These are phyloP conservation scores for Candida quercuum DNA, from an alignment of 805 yeast genomes.

Conservation along the genomic window DNA sequence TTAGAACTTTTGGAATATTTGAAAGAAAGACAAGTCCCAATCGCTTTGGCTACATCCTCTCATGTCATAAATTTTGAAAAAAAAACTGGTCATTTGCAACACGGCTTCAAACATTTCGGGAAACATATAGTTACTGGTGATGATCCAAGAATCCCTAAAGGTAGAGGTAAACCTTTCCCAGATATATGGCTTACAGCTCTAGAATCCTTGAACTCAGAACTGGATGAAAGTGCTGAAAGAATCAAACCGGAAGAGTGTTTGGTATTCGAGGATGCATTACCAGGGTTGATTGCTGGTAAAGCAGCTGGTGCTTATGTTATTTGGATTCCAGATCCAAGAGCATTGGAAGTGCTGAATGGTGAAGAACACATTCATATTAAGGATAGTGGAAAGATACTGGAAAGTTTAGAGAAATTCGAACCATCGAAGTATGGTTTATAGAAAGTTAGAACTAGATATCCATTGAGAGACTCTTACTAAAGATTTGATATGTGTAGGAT, in stretches of 20 bases:
- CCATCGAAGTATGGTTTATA: slow-evolving; percentile 39
- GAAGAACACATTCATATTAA: slow-evolving; percentile 47
- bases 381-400: slow-evolving; percentile 51
- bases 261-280: slow-evolving; percentile 92
- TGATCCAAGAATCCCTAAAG: slow-evolving; percentile 73
- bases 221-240: slow-evolving; percentile 28
- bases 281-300: slow-evolving; percentile 83
- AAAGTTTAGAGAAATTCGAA: slow-evolving; percentile 49
- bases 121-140: slow-evolving; percentile 81
- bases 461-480: too few relatives aligned
- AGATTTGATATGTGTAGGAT: too few relatives aligned
- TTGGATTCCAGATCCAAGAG: slow-evolving; percentile 90
- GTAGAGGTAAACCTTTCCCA: slow-evolving; percentile 91
- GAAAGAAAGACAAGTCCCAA: slow-evolving; percentile 52
- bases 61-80: slow-evolving; percentile 50
- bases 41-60: slow-evolving; percentile 91
- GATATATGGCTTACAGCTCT: slow-evolving; percentile 88
- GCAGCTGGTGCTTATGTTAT: slow-evolving; percentile 83
- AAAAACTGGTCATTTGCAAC: slow-evolving; percentile 66
- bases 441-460: background rate
- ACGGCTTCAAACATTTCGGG: slow-evolving; percentile 62
- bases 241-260: slow-evolving; percentile 75
- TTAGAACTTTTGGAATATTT: slow-evolving; percentile 56
- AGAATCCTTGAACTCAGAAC: slow-evolving; percentile 57
- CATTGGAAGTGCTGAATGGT: slow-evolving; percentile 47